Evolutionary conservation across 352 stramenopile genomes (phyloP), one percentile per base, ranked within the genome.

Genomic region (Globisporangium orthogonon): DNA sequence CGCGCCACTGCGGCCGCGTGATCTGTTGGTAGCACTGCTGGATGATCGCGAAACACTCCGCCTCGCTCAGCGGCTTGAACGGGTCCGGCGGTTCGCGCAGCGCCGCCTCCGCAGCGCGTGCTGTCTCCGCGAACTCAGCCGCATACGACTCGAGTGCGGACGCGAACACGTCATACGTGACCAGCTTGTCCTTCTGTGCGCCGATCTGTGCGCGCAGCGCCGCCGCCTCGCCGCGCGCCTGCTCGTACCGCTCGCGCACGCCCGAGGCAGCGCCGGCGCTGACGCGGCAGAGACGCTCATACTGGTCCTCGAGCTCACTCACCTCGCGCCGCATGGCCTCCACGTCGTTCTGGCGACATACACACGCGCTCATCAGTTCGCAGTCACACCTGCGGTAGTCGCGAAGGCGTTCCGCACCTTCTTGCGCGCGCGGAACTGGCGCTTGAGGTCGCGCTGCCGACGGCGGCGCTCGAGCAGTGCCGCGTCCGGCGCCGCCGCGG

Each of bases 11-110:
- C 2, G 63, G 69, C 10, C 66, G 55, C n/a, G 73, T 76, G 60
- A 81, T 81, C 30, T 81, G 63, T 53, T 71, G 64, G 52, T 81
- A 81, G 65, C 69, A 78, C 46, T 70, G 54, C 61, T 74, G 75
- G 55, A 81, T 78, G 66, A 76, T 78, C 39, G 74, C 65, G 28
- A 74, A 71, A 45, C 67, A 74, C 53, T 66, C 61, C 15, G 48
- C 18, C 11, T 70, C 60, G 4, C 66, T 76, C 17, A 78, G 65
- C 29, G 52, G 59, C 50, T 60, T 23, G 37, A 61, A 58, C 31
- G 48, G 31, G 5, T 56, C n/a, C 0, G 44, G 43, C 30, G 45
- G 35, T 2, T 67, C 55, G 11, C n/a, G 44, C 18, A 58, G 10
- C 18, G 63, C 29, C 29, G 63, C 31, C 29, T 43, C 50, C 60